Evolutionary conservation across 768 basidiomycete genomes (phyloP).

Genomic region (Tulasnella sp.): DNA sequence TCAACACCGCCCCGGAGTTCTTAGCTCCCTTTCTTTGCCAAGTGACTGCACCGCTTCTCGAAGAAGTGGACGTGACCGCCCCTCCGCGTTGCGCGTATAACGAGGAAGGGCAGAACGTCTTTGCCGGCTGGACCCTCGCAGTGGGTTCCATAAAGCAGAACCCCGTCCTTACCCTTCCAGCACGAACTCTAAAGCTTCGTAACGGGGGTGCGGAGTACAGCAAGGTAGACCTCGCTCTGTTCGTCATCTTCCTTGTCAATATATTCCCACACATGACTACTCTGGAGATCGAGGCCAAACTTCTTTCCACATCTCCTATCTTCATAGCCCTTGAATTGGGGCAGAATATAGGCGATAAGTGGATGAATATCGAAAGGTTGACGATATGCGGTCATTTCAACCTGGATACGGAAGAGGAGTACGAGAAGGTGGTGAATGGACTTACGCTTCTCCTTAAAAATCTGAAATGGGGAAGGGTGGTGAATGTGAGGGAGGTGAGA

Average conservation of each 20-base stretch:
- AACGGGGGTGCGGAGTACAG: not conserved
- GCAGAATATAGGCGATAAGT: not conserved
- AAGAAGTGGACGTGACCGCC: not conserved
- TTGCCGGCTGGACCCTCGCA: not conserved
- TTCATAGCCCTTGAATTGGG: not conserved
- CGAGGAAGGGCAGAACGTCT: not conserved
- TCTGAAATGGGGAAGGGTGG: not conserved
- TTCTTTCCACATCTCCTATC: not conserved
- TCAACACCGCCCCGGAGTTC: not conserved
- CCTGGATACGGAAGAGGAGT: not conserved
- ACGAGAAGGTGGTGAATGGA: not conserved
- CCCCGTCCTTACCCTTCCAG: not conserved
- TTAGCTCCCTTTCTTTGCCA: not conserved
- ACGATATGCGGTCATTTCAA: not conserved
- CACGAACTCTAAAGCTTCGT: not conserved
- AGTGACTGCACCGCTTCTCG: not conserved
- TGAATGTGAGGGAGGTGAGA: not conserved
- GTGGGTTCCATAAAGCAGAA: not conserved
- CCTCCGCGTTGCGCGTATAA: not conserved
- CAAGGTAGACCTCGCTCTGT: rapidly evolving
- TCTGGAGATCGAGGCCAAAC: not conserved
- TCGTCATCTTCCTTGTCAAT: not conserved
- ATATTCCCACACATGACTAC: not conserved
- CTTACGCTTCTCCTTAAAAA: not conserved
- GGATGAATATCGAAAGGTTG: not conserved